Evolutionary conservation across 495 filamentous ascomycete species (phyloP).

Genomic region (Penicillium salamii): DNA sequence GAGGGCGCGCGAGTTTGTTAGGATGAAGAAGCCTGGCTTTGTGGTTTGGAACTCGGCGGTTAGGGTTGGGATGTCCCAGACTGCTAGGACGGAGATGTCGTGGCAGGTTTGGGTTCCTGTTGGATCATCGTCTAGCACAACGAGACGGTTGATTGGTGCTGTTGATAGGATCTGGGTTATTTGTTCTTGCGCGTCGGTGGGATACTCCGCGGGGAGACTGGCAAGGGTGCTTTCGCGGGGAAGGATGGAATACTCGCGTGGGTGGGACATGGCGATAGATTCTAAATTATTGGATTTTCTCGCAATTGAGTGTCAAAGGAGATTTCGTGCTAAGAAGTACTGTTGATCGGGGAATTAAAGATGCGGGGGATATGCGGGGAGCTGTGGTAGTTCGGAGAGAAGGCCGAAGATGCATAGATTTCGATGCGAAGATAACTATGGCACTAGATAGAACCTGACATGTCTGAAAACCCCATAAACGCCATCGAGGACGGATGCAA

Average conservation of each 20-base stretch:
- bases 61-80: constrained; percentile 46
- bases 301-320: neutral
- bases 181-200: constrained; percentile 32
- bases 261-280: constrained; percentile 17
- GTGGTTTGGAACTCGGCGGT: constrained; percentile 35
- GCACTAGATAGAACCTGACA: constrained; percentile 14
- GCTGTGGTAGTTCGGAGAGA: constrained; percentile 17
- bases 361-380: constrained; percentile 16
- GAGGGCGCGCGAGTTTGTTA: constrained; percentile 55
- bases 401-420: constrained; percentile 19
- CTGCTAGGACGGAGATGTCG: constrained; percentile 53
- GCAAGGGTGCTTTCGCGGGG: constrained; percentile 29
- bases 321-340: too few species aligned
- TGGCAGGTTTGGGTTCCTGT: constrained; percentile 59
- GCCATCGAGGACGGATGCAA: constrained; percentile 26
- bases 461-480: constrained; percentile 15
- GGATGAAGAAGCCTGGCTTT: constrained; percentile 50
- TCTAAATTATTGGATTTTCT: neutral
- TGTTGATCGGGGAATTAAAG: constrained; percentile 1
- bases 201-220: constrained; percentile 31
- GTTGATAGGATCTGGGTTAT: constrained; percentile 33
- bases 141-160: constrained; percentile 35
- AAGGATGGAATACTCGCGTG: constrained; percentile 25
- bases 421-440: constrained; percentile 18
- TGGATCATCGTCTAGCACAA: constrained; percentile 55